Evolutionary conservation across 371 early-diverging fungal genomes (phyloP), one percentile per base, ranked within the genome.

Genomic region (Apophysomyces elegans): DNA sequence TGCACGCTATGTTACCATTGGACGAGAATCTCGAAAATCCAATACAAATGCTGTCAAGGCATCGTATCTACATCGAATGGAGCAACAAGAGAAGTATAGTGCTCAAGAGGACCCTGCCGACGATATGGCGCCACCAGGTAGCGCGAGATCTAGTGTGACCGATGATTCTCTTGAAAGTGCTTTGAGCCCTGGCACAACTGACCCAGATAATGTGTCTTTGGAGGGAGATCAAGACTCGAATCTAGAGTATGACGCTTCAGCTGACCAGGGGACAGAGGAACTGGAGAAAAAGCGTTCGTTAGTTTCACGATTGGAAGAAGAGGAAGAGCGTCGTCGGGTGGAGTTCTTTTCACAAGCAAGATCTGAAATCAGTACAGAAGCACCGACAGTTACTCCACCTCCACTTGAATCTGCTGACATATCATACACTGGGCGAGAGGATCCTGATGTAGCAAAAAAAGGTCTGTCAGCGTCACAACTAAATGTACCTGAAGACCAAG

Each of bases 111-210:
- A 60, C 63, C 26, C 70, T 45, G 44, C 36, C 7, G 65, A 58
- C 13, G 45, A 37, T 9, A 46, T 16, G 9, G 47, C 32, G 16
- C 45, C 32, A 32, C 32, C 39, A 43, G 45, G 35, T 7, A 62
- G 32, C 18, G 21, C 37, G 6, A 18, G 46, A 47, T 41, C 62
- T 18, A 63, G 68, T 35, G 44, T 59, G 4, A 67, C 77, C 21
- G 76, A 79, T 46, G 71, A 73, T 44, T 81, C 82, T 2, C 43
- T 77, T 12, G 77, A 79, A 35, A 79, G 77, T 18, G 68, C 58
- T 11, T 21, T 81, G 11, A 79, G 65, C 14, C 77, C 79, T 16
- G 82, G 82, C 14, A 72, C 79, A 13, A 68, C 72, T 0, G 66
- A 62, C 9, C 62, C 65, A 36, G 63, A 54, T 4, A 43, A 61